Evolutionary conservation across 306 rosid genomes (phyloP).

Genomic region (Arachis stenosperma): DNA sequence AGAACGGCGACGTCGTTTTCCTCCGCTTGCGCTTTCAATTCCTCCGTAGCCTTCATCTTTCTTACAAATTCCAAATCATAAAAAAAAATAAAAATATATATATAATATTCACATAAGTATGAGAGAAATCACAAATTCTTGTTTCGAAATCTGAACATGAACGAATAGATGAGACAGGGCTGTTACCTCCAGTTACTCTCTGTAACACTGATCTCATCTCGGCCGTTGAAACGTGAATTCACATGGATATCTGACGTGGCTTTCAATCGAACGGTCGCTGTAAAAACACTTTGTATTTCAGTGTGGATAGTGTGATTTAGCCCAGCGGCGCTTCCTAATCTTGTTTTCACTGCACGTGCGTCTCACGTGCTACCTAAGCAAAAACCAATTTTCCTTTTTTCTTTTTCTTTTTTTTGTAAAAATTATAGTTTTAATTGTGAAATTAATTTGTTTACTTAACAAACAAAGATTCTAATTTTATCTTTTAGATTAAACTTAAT

Average conservation of each 20-base stretch:
- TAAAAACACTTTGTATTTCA: slow-evolving; percentile 40
- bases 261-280: slow-evolving; percentile 54
- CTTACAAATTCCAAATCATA: slow-evolving; percentile 47
- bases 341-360: slow-evolving; percentile 42
- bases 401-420: too few species aligned
- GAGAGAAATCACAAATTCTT: slow-evolving; percentile 25
- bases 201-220: slow-evolving; percentile 70
- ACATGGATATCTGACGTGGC: slow-evolving; percentile 72
- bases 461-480: too few species aligned
- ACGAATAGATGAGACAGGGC: slow-evolving; percentile 42
- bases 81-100: background rate
- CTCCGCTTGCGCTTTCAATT: slow-evolving; percentile 52
- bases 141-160: slow-evolving; percentile 40
- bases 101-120: background rate
- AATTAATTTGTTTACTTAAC: too few species aligned
- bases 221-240: slow-evolving; percentile 52
- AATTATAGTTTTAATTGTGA: too few species aligned
- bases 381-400: slow-evolving; percentile 33
- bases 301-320: slow-evolving; percentile 26
- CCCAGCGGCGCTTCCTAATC: slow-evolving; percentile 68
- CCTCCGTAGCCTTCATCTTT: slow-evolving; percentile 66
- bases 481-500: too few species aligned
- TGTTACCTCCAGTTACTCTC: slow-evolving; percentile 63
- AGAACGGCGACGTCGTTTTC: slow-evolving; percentile 48
- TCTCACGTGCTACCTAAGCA: slow-evolving; percentile 60